Evolutionary conservation across 1,284 basidiomycete species (phyloP), one percentile per base, ranked within the genome.

Genomic region (Tylopilus orsonianus): DNA sequence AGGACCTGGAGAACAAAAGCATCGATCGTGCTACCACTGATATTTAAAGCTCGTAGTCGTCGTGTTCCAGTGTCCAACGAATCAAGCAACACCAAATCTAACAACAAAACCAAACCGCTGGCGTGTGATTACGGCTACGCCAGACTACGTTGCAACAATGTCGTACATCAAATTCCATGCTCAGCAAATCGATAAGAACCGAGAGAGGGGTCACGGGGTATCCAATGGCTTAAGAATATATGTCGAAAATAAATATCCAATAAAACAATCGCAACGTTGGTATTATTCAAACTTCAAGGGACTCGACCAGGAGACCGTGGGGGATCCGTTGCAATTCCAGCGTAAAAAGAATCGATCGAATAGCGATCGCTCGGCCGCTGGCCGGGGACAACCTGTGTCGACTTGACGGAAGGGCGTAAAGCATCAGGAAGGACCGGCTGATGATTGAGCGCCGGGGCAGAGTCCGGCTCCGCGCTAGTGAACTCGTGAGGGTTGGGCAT

Each of bases 321-420:
- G 26, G 37, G 27, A 23, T 66, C 54, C 4, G 39, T 22, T 16
- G 22, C 38, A 23, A 60, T 62, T 43, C 65, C 61, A 0, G 59
- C 24, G 14, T 66, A 66, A 30, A 66, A 66, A 12, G 64, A 68
- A 47, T 66, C 66, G 22, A 59, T 29, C 5, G 67, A 68, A 18
- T 47, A 53, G 39, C 56, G 66, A 22, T 45, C 18, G 27, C 44
- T 39, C 41, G 43, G 34, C 45, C 48, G 23, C 24, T 50, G 56
- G 14, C 49, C 49, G 2, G 54, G 48, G 26, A 32, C 27, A n/a
- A 40, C 20, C 10, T 16, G 24, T 3, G 44, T 35, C 1, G 42
- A 33, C 10, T 35, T 27, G 37, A 45, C 45, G 14, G 64, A 50
- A 5, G 58, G 60, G 13, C 52, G 62, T 10, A 62, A 36, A 5